A percentile compares a stretch with the other conserved stretches of the same genome.
Evolutionary conservation across 2,329 filamentous ascomycete species (phyloP).

Genomic region (Microcyclospora tardicrescens): DNA sequence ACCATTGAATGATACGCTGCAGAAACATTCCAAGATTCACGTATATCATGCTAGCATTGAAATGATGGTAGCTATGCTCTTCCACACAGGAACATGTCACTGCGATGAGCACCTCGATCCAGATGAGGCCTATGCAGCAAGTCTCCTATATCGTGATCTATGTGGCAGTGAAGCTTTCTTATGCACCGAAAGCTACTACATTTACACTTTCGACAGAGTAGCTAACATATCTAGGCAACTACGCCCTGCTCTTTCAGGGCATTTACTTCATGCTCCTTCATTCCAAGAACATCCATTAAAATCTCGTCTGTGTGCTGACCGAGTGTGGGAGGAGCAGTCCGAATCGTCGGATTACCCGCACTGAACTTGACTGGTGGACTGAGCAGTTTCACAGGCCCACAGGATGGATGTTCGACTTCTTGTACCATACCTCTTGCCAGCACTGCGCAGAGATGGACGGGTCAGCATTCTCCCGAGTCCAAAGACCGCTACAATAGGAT

Average conservation of each 20-base stretch:
- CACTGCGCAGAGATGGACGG: constrained; percentile 26
- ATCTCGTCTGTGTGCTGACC: constrained; percentile 81
- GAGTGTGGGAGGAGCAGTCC: constrained; percentile 68
- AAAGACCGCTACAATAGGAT: background rate
- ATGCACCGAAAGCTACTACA: too few species aligned
- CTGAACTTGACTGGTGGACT: constrained; percentile 95
- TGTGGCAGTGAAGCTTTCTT: too few species aligned
- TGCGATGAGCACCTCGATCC: too few species aligned
- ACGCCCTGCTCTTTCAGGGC: constrained; percentile 53
- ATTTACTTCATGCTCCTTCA: constrained; percentile 46
- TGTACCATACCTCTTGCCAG: constrained; percentile 77
- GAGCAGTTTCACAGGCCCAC: constrained; percentile 77
- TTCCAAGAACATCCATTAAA: constrained; percentile 48
- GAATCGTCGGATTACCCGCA: constrained; percentile 60
- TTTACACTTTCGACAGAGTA: too few species aligned
- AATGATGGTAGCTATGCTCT: too few species aligned
- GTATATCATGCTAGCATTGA: too few species aligned
- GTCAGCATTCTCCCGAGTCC: background rate
- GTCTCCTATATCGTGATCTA: too few species aligned
- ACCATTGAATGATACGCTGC: too few species aligned
- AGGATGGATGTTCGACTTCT: constrained; percentile 68
- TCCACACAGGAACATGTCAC: too few species aligned
- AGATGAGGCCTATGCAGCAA: too few species aligned
- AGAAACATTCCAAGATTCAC: too few species aligned
- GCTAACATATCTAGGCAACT: constrained; percentile 33